Base-by-base conservation (phyloP, 2,329 filamentous ascomycete species). In the Passalora sequoiae region DNA sequence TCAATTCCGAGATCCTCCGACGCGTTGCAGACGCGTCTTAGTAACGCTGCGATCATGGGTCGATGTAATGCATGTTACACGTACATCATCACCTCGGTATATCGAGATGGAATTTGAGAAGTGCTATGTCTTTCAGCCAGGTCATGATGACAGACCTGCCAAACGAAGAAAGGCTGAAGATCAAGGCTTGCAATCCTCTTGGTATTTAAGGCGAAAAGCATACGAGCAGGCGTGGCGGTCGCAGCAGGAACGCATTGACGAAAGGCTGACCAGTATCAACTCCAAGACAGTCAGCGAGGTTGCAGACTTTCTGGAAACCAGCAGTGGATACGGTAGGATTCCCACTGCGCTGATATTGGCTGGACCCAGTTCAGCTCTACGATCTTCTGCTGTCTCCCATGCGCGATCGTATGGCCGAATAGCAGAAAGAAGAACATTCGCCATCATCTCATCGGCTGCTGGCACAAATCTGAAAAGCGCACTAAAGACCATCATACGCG, bases 321-420 rank as follows among this genome's bases (percentile, higher is more conserved):
- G 59, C 16, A 46, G 50, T 10, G 27, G 47, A 57, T 25, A 16
- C 3, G 25, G 39, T 6, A 47, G 37, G 7, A 53, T 58, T 2
- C 54, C 50, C 0, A 51, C 54, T 17, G 56, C 49, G 6, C 47
- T 91, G 53, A 80, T 91, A 54, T 76, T 87, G 46, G 85, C 84
- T 6, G 87, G 86, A 0, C 84, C 86, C 6, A 88, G 86, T 51
- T 83, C 89, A 54, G 81, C 84, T 25, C 84, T 83, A 1, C 84
- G 89, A 61, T 77, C 80, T 30, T 70, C 84, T 9, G 72, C 89
- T n/a, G 89, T 89, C 54, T 72, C 79, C 45, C 83, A 87, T 61
- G 67, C 89, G 8, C 75, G 77, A 9, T 28, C 43, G 15, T 36
- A 50, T 45, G 43, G 44, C 59, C 56, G 52, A 62, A 48, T 63